Evolutionary conservation across 352 stramenopile species (phyloP).

Genomic region (Globisporangium emineosum): DNA sequence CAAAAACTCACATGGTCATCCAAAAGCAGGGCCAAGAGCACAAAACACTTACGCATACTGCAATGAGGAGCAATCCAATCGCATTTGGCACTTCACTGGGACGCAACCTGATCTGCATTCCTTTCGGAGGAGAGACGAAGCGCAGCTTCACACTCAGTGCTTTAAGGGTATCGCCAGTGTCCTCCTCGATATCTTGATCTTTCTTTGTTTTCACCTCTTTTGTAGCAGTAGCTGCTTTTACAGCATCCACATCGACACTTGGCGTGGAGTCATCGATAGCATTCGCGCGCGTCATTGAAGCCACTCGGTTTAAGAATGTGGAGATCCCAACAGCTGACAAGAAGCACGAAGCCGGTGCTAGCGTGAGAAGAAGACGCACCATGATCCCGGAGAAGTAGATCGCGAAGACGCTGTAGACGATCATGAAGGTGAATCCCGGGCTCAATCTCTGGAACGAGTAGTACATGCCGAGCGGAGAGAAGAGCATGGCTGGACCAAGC

Average conservation of each 20-base stretch:
- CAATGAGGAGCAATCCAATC: conserved; percentile 47
- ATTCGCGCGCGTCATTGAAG: conserved; percentile 19
- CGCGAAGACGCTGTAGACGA: conserved; percentile 89
- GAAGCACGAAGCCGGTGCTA: conserved; percentile 89
- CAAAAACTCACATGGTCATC: background rate
- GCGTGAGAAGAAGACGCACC: conserved; percentile 90
- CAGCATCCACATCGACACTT: background rate
- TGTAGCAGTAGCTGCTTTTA: background rate
- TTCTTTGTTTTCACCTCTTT: background rate
- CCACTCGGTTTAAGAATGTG: conserved; percentile 46
- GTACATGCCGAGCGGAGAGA: conserved; percentile 88
- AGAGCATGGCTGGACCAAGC: conserved; percentile 85
- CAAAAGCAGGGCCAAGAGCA: background rate
- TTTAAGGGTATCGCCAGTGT: conserved; percentile 28
- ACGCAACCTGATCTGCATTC: conserved; percentile 11
- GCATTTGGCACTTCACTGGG: conserved; percentile 21
- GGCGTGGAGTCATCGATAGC: conserved; percentile 1
- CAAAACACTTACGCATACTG: conserved; percentile 39
- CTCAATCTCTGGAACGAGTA: conserved; percentile 79
- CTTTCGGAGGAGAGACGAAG: conserved; percentile 22
- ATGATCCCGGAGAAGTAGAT: conserved; percentile 94
- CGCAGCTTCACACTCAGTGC: conserved; percentile 26
- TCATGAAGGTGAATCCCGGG: conserved; percentile 84
- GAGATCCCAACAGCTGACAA: conserved; percentile 85
- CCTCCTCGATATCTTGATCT: conserved; percentile 6